A percentile compares a stretch with the other conserved stretches of the same genome.
These are phyloP conservation scores for Phytophthora pseudosyringae DNA, from an alignment of 352 stramenopile species.

Conservation along the genomic window DNA sequence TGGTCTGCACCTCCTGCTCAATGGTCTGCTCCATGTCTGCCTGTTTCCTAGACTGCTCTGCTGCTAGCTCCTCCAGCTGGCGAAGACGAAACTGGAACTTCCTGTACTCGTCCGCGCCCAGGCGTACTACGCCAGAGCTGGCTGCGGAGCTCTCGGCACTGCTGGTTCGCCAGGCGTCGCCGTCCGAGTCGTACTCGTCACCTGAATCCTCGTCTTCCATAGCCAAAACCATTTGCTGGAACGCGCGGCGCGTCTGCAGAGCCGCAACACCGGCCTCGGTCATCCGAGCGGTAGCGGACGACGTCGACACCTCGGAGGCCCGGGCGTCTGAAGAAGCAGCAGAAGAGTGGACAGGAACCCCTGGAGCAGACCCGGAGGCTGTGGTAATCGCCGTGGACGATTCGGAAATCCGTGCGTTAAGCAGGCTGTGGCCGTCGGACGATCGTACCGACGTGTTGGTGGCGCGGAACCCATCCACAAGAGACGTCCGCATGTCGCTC, in stretches of 20 bases:
- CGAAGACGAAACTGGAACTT: conserved; percentile 87
- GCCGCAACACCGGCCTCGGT: conserved; percentile 73
- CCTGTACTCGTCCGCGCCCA: conserved; percentile 78
- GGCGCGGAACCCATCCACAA: conserved; percentile 35
- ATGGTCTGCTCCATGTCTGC: conserved; percentile 80
- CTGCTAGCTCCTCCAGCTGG: conserved; percentile 76
- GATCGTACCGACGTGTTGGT: conserved; percentile 36
- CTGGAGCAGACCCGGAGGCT: not conserved
- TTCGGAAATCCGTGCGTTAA: conserved; percentile 41
- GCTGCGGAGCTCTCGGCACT: conserved; percentile 34
- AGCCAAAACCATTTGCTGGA: conserved; percentile 87
- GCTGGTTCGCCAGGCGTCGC: conserved; percentile 23
- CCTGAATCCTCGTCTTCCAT: conserved; percentile 79
- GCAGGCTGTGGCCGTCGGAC: conserved; percentile 29
- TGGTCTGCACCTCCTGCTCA: conserved; percentile 69
- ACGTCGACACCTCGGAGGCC: conserved; percentile 19
- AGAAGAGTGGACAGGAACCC: not conserved
- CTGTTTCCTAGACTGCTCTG: conserved; percentile 77
- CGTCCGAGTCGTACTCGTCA: conserved; percentile 69
- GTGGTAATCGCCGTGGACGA: conserved; percentile 32
- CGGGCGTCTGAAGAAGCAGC: not conserved
- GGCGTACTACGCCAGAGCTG: conserved; percentile 48
- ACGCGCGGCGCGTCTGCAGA: conserved; percentile 77
- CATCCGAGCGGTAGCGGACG: conserved; percentile 36
- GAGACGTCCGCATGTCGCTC: conserved; percentile 38